Evolutionary conservation across 1,139 yeast species (phyloP), one percentile per base, ranked within the genome.

Genomic region (Lodderomyces oxycetoniae): DNA sequence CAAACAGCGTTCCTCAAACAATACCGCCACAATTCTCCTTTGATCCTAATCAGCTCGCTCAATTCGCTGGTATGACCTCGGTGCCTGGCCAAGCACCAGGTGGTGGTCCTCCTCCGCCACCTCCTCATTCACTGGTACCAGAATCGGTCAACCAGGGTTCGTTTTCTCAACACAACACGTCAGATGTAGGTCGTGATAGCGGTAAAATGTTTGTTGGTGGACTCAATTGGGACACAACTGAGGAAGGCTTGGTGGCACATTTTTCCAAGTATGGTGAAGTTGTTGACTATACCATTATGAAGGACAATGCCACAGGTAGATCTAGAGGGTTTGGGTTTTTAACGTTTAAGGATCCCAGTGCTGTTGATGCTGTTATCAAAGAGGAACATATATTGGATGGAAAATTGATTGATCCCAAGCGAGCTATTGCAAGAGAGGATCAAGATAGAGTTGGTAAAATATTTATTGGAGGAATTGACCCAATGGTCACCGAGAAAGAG

Each of bases 201-300:
- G 95, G 96, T 38, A 91, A 91, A 55, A 88, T 93, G 96, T 91
- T 91, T 55, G 79, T 91, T 57, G 99, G 99, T 45, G 99, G 99
- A 34, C 77, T 91, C 48, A 93, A 91, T 52, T 91, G 98, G 98
- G 98, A 91, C 53, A 91, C 99, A 19, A 82, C 94, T 6, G 98
- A 91, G 52, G 95, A 80, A 40, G 75, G 78, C 17, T 60, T 91
- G 57, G 79, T 76, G 43, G 80, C 79, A 39, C 91, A 91, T 59
- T 91, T 91, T 57, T 71, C 82, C 35, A 84, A 91, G 58, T 91
- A 77, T 57, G 99, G 99, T 47, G 93, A 84, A 45, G 93, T 91
- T 35, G 59, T 77, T 26, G 97, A 91, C 46, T 79, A 87, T 50
- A 87, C 94, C 26, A 93, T 91, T 46, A 91, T 93, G 98, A 83